Base-by-base conservation (phyloP, 306 rosid species). In the Citrullus amarus region DNA sequence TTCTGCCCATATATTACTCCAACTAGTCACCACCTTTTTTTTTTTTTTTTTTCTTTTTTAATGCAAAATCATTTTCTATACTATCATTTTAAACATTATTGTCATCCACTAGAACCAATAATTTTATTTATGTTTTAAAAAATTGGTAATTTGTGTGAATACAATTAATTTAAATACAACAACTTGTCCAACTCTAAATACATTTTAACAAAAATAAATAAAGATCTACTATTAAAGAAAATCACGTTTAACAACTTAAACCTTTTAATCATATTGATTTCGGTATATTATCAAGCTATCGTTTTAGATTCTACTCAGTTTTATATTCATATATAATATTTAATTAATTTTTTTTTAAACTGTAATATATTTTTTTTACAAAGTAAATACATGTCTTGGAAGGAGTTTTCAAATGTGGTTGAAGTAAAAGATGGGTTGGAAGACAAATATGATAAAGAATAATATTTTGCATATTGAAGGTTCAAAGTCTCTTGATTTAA, bases 1-100 rank as follows among this genome's bases (percentile, higher is more conserved):
- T 32, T 72, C 83, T 63, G 71, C 28, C 78, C 79, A 75, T 43
- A 48, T 72, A 50, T 70, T 70, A 20, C 17, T 58, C 9, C 22
- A 65, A 65, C 14, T 39, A n/a, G 7, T 70, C 36, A 70, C 56
- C 2, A n/a, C n/a, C 10, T 48, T 48, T 11, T 46, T 46, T 46
- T 46, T 46, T 11, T 46, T 9, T 3, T 46, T 46, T 7, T 65
- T 65, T 66, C 16, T 39, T 13, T 54, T 54, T 54, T 5, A 54
- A 54, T 55, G 2, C 2, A 2, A n/a, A 56, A n/a, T n/a, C 2
- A 57, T 18, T 67, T 67, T 36, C 8, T 9, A 11, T 5, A 43
- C 3, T 43, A 6, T 43, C 46, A 39, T 32, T 32, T 32, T 32
- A 2, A 32, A 32, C 36, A 32, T 32, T 32, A 32, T 32, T 36